phyloP scores from a whole-genome alignment of 2,329 filamentous ascomycete species.

The Diaporthe capsici region DNA sequence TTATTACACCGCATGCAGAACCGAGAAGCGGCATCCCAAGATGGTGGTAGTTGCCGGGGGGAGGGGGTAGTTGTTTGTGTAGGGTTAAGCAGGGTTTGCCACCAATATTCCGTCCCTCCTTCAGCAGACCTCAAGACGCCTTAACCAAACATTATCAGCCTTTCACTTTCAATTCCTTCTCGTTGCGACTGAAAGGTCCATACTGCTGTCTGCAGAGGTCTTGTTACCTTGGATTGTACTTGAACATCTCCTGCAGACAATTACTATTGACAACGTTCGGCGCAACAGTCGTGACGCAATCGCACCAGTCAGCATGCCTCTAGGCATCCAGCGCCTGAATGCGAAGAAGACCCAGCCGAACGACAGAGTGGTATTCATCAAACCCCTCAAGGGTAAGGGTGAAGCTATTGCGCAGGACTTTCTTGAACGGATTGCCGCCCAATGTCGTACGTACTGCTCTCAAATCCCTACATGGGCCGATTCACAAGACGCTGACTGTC shows the following conservation, averaged over 20 bases:
- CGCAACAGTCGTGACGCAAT: conserved; percentile 36
- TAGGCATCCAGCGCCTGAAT: conserved; percentile 85
- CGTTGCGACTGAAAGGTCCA: neutral
- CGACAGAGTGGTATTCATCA: conserved; percentile 86
- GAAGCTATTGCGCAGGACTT: conserved; percentile 77
- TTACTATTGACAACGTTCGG: neutral
- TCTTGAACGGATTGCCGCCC: conserved; percentile 82
- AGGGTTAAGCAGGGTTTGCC: conserved; percentile 25
- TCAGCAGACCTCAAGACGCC: neutral
- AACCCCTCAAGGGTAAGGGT: conserved; percentile 77
- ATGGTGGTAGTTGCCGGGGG: too few relatives aligned
- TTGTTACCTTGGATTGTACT: neutral
- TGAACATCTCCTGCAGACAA: neutral
- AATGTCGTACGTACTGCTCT: conserved; percentile 70
- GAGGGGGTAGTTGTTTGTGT: neutral
- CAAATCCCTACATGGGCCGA: conserved; percentile 42
- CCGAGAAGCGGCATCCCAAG: neutral
- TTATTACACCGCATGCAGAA: neutral
- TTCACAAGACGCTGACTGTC: neutral
- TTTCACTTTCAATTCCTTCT: neutral
- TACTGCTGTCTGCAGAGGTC: neutral
- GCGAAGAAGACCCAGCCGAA: conserved; percentile 82
- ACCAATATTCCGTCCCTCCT: neutral
- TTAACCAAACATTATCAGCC: neutral
- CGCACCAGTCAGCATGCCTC: conserved; percentile 69